Evolutionary conservation across 1,284 basidiomycete genomes (phyloP).

Genomic region (Trametes pubescens): DNA sequence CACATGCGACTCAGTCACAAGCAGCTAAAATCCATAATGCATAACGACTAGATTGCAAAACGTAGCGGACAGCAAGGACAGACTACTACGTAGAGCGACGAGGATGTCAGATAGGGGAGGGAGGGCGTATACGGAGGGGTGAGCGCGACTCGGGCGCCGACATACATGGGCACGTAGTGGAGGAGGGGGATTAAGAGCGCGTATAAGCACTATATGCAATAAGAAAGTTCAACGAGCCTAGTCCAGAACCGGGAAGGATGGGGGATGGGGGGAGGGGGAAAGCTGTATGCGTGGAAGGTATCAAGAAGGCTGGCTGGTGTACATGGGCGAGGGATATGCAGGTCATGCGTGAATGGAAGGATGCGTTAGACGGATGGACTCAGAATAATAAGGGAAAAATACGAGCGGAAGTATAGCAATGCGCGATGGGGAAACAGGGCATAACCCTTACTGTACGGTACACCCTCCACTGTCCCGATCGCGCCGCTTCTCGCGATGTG

Average conservation of each 20-base stretch:
- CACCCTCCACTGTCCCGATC: conserved; percentile 36
- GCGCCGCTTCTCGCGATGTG: conserved; percentile 33
- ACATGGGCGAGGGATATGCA: conserved; percentile 30
- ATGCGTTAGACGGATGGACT: conserved; percentile 19
- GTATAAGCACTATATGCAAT: conserved; percentile 33
- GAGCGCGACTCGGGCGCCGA: conserved; percentile 3
- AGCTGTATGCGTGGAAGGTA: conserved; percentile 29
- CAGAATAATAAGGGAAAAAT: background rate
- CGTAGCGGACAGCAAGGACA: conserved; percentile 19
- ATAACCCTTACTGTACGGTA: conserved; percentile 32
- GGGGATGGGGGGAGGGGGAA: conserved; percentile 1
- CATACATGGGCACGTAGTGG: background rate
- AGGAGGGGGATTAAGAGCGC: conserved; percentile 25
- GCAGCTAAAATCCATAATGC: conserved; percentile 2
- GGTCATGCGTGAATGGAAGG: conserved; percentile 30
- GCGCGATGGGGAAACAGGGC: background rate
- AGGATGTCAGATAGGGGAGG: conserved; percentile 15
- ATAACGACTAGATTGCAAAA: conserved; percentile 21
- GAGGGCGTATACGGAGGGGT: background rate
- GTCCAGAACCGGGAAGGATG: conserved; percentile 28
- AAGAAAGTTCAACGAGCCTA: conserved; percentile 28
- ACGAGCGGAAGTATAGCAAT: background rate
- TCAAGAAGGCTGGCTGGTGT: conserved; percentile 31
- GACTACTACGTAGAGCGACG: conserved; percentile 25
- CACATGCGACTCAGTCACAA: background rate